Percentiles rank a stretch among this genome's conserved stretches.
These are phyloP conservation scores for Chaetomium strumarium DNA, from an alignment of 2,329 filamentous ascomycete species.

Conservation along the genomic window DNA sequence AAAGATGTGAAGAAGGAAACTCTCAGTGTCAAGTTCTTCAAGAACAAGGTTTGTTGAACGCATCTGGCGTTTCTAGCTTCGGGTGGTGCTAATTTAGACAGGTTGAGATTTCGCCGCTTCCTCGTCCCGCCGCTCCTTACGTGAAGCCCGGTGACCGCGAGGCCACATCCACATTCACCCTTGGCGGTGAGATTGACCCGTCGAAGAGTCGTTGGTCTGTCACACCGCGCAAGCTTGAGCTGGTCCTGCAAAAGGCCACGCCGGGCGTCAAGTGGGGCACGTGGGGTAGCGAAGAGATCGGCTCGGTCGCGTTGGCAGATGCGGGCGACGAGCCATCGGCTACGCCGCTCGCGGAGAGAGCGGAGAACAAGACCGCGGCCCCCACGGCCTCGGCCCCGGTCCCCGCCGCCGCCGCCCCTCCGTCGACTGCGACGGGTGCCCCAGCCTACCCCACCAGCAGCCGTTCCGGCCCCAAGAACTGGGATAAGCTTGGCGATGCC, in stretches of 20 bases:
- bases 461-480: constrained; percentile 76
- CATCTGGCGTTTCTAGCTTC: background rate
- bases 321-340: background rate
- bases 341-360: too few relatives aligned
- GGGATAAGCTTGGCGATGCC: constrained; percentile 66
- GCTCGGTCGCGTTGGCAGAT: background rate
- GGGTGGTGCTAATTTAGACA: constrained; percentile 9
- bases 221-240: constrained; percentile 32
- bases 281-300: constrained; percentile 28
- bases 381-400: background rate
- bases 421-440: constrained; percentile 3
- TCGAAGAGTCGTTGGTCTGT: constrained; percentile 22
- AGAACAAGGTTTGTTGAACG: constrained; percentile 15
- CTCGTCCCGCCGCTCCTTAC: constrained; percentile 23
- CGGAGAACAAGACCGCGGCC: background rate
- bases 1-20: constrained; percentile 32
- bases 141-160: constrained; percentile 23
- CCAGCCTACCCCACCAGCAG: constrained; percentile 84
- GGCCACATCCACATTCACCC: constrained; percentile 23
- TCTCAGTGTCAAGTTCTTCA: constrained; percentile 22
- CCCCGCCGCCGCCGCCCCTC: background rate
- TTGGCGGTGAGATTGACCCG: constrained; percentile 25
- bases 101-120: constrained; percentile 22
- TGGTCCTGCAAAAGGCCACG: constrained; percentile 27
- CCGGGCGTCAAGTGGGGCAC: constrained; percentile 28